These are phyloP conservation scores for Xerocomus brunneocitrinus DNA, from an alignment of 768 basidiomycete genomes.

Conservation along the genomic window DNA sequence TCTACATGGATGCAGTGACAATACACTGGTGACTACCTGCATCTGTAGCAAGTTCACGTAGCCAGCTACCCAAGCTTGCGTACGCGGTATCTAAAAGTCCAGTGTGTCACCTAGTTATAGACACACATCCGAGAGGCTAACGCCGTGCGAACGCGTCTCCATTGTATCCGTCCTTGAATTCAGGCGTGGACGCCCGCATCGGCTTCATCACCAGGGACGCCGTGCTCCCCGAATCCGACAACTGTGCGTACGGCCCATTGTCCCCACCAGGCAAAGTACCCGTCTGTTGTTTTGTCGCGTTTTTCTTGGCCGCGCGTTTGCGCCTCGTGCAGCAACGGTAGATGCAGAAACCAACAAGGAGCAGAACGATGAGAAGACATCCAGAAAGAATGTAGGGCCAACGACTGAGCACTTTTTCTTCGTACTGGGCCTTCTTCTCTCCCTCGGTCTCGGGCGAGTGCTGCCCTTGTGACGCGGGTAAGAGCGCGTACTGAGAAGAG, in stretches of 20 bases:
- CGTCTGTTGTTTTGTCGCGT: constrained; percentile 18
- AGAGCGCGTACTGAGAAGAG: constrained; percentile 51
- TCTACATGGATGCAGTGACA: constrained; percentile 1
- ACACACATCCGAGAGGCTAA: background rate
- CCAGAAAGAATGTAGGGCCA: constrained; percentile 73
- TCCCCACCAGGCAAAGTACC: background rate
- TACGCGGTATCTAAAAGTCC: constrained; percentile 9
- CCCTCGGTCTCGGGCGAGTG: constrained; percentile 58
- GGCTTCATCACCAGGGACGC: constrained; percentile 30
- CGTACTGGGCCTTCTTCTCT: constrained; percentile 64
- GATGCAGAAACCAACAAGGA: constrained; percentile 45
- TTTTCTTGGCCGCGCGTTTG: constrained; percentile 28
- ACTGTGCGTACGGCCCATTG: constrained; percentile 20
- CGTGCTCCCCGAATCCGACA: constrained; percentile 27
- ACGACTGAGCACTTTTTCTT: constrained; percentile 59
- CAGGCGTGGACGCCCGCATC: constrained; percentile 15
- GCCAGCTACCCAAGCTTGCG: constrained; percentile 31
- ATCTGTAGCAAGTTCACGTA: constrained; percentile 22
- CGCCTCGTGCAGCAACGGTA: constrained; percentile 59
- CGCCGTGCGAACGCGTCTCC: constrained; percentile 15
- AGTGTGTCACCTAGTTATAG: background rate
- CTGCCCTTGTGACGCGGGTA: constrained; percentile 54
- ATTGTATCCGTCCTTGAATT: constrained; percentile 12
- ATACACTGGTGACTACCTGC: no score
- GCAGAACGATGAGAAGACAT: constrained; percentile 46